Evolutionary conservation across 768 basidiomycete species (phyloP).

Genomic region (Clitopilus hobsonii): DNA sequence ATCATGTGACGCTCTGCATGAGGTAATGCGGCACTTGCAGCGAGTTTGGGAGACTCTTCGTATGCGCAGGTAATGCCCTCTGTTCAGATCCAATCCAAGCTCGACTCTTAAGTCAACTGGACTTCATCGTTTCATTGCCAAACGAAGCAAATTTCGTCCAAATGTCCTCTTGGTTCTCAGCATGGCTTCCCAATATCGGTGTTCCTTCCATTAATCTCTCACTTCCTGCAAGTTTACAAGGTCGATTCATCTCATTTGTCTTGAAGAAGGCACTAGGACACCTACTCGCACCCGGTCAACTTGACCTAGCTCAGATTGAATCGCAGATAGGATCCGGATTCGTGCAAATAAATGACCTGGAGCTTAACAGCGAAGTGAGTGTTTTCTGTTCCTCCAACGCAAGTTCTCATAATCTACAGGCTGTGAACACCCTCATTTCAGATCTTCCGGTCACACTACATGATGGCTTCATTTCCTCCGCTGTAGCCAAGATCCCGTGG

Average conservation of each 20-base stretch:
- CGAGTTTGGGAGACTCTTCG: not conserved
- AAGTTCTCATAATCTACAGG: slow-evolving; percentile 37
- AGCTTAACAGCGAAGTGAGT: slow-evolving; percentile 72
- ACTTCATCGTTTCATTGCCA: not conserved
- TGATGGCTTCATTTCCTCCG: slow-evolving; percentile 67
- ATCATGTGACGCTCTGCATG: not conserved
- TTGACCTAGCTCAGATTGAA: slow-evolving; percentile 83
- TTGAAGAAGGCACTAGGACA: slow-evolving; percentile 81
- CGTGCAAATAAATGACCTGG: slow-evolving; percentile 80
- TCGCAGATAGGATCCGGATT: slow-evolving; percentile 90
- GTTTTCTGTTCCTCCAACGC: slow-evolving; percentile 4
- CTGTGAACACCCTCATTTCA: slow-evolving; percentile 68
- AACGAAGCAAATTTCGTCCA: not conserved
- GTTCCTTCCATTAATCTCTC: slow-evolving; percentile 57
- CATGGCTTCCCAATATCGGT: slow-evolving; percentile 53
- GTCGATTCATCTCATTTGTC: slow-evolving; percentile 85
- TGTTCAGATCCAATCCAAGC: no score
- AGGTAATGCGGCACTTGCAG: not conserved
- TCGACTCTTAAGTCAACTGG: no score
- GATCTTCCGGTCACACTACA: slow-evolving; percentile 64
- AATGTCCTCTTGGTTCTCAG: slow-evolving; percentile 54
- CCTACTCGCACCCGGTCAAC: slow-evolving; percentile 83
- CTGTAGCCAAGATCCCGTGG: slow-evolving; percentile 80
- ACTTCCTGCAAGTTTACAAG: slow-evolving; percentile 72
- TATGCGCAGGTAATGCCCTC: no score